Percentiles rank a stretch among this genome's conserved stretches.
Conservation (phyloP, 306 rosid genomes). For the Coriaria nepalensis region DNA sequence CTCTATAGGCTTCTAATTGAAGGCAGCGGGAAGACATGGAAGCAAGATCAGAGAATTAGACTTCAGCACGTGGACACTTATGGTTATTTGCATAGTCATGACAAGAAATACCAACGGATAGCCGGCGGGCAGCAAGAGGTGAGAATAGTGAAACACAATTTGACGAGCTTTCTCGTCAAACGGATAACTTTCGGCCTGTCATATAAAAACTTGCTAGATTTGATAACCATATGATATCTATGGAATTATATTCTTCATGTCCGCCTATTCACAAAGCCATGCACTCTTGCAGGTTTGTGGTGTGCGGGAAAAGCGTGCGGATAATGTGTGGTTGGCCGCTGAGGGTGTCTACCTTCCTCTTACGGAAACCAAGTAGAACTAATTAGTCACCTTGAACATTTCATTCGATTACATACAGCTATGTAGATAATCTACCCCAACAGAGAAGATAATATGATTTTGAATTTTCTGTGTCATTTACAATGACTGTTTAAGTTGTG, state of each 20-base stretch:
- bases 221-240: no score
- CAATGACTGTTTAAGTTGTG: no score
- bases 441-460: no score
- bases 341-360: conserved; percentile 94
- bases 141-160: conserved; percentile 19
- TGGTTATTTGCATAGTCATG: conserved; percentile 79
- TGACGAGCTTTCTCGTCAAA: no score
- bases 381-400: background rate
- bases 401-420: no score
- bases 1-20: conserved; percentile 49
- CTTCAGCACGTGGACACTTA: conserved; percentile 88
- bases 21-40: conserved; percentile 96
- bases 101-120: conserved; percentile 86
- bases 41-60: conserved; percentile 84
- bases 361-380: conserved; percentile 47
- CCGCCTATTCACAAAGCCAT: background rate
- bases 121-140: conserved; percentile 99
- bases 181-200: no score
- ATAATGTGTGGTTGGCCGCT: conserved; percentile 87
- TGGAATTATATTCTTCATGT: no score
- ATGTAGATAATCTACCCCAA: no score
- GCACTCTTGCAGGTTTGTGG: conserved; percentile 55
- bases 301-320: conserved; percentile 74
- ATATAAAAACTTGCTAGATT: no score
- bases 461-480: no score